phyloP scores from a whole-genome alignment of 225 moss, liverwort and hornwort species.

The Pleurozium schreberi region DNA sequence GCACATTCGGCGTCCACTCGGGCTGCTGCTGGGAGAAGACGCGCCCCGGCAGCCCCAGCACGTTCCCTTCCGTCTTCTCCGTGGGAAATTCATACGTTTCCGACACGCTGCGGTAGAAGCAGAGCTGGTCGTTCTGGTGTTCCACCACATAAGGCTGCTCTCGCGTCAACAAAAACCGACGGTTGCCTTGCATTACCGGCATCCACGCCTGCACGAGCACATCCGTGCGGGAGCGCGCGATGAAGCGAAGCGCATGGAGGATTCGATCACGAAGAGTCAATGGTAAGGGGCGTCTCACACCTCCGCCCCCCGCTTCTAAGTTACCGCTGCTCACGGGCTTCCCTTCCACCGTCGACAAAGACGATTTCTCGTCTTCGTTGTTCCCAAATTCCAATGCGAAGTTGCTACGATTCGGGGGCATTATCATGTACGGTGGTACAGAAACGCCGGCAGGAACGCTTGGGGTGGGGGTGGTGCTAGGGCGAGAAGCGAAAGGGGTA shows the following conservation, averaged over 20 bases:
- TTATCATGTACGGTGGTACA: neutral
- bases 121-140: slow-evolving; percentile 45
- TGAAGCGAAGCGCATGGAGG: slow-evolving; percentile 31
- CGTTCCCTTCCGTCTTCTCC: slow-evolving; percentile 43
- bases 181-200: slow-evolving; percentile 53
- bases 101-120: slow-evolving; percentile 57
- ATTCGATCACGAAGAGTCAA: slow-evolving; percentile 16
- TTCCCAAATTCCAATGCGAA: slow-evolving; percentile 11
- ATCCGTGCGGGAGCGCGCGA: slow-evolving; percentile 28
- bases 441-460: neutral
- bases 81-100: slow-evolving; percentile 72
- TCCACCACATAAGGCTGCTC: slow-evolving; percentile 76
- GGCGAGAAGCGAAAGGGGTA: neutral
- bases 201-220: slow-evolving; percentile 83
- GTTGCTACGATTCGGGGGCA: neutral
- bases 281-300: neutral
- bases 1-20: slow-evolving; percentile 98
- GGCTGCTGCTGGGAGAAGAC: slow-evolving; percentile 58
- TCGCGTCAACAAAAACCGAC: slow-evolving; percentile 44
- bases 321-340: slow-evolving; percentile 15
- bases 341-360: slow-evolving; percentile 19
- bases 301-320: neutral
- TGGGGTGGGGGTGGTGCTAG: neutral
- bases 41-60: slow-evolving; percentile 71
- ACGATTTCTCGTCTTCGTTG: slow-evolving; percentile 31